Percentiles rank a stretch among this genome's conserved stretches.
Conservation (phyloP, 768 basidiomycete genomes). For the Chalciporus piperatus region DNA sequence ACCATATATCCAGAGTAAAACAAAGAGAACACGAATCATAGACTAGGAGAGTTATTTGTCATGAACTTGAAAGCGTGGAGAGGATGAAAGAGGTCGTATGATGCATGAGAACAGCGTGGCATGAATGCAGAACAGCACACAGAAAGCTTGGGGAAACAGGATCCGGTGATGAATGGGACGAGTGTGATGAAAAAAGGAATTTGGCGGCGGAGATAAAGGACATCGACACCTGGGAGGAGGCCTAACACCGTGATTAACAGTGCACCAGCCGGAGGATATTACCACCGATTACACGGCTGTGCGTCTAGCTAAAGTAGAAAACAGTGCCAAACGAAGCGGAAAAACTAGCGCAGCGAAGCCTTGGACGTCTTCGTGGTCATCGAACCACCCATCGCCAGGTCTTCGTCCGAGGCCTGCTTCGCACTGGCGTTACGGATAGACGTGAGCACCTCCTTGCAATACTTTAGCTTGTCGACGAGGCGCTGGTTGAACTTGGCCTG, state of each 20-base stretch:
- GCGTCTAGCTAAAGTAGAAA: background rate
- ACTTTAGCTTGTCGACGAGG: slow-evolving; percentile 78
- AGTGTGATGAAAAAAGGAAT: background rate
- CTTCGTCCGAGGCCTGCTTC: slow-evolving; percentile 23
- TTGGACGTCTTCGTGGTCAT: slow-evolving; percentile 18
- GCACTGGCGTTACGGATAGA: slow-evolving; percentile 65
- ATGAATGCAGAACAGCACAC: background rate
- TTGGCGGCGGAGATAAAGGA: background rate
- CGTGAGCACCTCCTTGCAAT: slow-evolving; percentile 79
- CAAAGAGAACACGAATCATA: background rate
- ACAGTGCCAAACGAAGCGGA: background rate
- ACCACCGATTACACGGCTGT: background rate
- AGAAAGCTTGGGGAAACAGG: background rate
- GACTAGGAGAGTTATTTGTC: background rate
- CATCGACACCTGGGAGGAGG: background rate
- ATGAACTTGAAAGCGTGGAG: background rate
- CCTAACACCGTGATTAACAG: slow-evolving; percentile 2
- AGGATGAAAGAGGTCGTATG: background rate
- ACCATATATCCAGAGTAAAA: no score
- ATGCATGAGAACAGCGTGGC: background rate
- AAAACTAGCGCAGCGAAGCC: slow-evolving; percentile 13
- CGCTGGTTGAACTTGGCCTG: slow-evolving; percentile 59
- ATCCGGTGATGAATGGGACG: background rate
- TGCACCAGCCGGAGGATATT: background rate
- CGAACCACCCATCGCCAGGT: background rate